Evolutionary conservation across 2,329 filamentous ascomycete species (phyloP).

Genomic region (Verticillium klebahnii): DNA sequence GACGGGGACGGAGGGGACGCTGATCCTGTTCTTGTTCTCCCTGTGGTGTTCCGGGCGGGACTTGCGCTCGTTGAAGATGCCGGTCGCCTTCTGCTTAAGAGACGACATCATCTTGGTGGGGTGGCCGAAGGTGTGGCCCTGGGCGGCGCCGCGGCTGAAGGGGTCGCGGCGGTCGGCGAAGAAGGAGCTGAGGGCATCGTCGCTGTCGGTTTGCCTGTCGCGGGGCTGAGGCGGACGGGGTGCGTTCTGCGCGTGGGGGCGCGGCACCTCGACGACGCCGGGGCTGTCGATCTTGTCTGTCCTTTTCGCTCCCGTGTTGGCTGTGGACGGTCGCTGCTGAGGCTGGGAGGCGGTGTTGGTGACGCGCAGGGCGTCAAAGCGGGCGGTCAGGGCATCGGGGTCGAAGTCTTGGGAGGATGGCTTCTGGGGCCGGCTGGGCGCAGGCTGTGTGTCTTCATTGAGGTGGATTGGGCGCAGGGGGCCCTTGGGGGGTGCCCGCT

Average conservation of each 20-base stretch:
- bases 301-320: conserved; percentile 2
- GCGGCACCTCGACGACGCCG: conserved; percentile 9
- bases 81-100: conserved; percentile 50
- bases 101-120: conserved; percentile 40
- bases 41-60: conserved; percentile 55
- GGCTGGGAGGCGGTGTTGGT: conserved; percentile 1
- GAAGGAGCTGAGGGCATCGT: conserved; percentile 11
- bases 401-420: conserved; percentile 13
- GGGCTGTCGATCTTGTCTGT: conserved; percentile 5
- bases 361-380: conserved; percentile 13
- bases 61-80: conserved; percentile 49
- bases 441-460: conserved; percentile 23
- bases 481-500: conserved; percentile 40
- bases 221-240: conserved; percentile 2
- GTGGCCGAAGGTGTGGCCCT: conserved; percentile 24
- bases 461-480: conserved; percentile 32
- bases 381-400: conserved; percentile 10
- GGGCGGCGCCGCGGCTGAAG: conserved; percentile 10
- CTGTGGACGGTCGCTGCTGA: not conserved
- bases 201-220: conserved; percentile 7
- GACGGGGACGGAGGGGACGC: conserved; percentile 41
- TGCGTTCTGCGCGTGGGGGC: conserved; percentile 1
- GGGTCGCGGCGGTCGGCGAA: conserved; percentile 10
- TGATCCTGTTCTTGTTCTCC: conserved; percentile 37
- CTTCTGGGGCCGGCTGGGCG: not conserved